Conservation (phyloP, 2,329 filamentous ascomycete genomes). For the Escovopsis sp. region DNA sequence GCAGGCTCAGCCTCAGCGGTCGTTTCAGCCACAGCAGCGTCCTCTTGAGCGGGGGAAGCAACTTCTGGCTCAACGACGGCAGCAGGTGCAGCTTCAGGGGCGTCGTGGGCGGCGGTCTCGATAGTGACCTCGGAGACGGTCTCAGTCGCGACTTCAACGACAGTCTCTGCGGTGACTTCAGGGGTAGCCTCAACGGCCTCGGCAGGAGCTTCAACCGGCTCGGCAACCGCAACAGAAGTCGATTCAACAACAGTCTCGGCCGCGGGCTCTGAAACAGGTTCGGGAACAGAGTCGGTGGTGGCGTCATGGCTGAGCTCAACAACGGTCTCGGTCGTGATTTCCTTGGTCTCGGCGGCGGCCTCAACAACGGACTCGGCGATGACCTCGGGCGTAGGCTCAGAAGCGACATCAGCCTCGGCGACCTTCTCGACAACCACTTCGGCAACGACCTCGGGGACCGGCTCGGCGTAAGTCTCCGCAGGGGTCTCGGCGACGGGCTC, state of each 20-base stretch:
- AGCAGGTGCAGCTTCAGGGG: neutral
- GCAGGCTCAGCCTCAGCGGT: neutral
- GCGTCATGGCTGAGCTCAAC: neutral
- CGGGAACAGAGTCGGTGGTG: neutral
- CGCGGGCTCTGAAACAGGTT: neutral
- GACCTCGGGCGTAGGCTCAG: neutral
- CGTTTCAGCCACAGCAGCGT: neutral
- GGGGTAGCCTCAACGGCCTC: neutral
- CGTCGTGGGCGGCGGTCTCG: neutral
- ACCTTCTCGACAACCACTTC: slow-evolving; percentile 4
- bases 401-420: slow-evolving; percentile 1
- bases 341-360: neutral
- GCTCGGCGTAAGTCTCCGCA: slow-evolving; percentile 1
- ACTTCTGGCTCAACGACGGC: neutral
- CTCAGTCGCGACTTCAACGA: neutral
- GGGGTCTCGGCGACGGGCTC: neutral
- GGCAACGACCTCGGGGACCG: neutral
- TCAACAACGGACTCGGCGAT: neutral
- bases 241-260: neutral
- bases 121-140: neutral
- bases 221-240: neutral
- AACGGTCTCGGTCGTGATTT: neutral
- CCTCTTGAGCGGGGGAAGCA: neutral
- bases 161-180: neutral
- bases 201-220: neutral